Percentiles rank a stretch among this genome's conserved stretches.
Conservation (phyloP, 768 basidiomycete genomes). For the Agaricus sinodeliciosus region DNA sequence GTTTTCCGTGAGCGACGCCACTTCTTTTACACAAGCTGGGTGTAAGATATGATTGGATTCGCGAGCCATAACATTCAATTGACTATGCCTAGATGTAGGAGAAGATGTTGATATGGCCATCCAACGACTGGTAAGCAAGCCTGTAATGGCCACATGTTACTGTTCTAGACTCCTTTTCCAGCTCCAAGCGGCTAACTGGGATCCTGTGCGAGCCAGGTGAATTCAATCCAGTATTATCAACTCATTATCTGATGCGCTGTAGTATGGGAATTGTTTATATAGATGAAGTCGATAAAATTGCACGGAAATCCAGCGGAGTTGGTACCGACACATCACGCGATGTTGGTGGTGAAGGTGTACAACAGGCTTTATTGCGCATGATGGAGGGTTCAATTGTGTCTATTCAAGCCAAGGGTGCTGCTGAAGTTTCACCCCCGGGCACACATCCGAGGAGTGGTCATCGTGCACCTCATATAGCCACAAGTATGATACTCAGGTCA, state of each 20-base stretch:
- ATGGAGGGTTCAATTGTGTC: constrained; percentile 87
- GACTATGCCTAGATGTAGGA: constrained; percentile 64
- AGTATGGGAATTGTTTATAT: constrained; percentile 95
- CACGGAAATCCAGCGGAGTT: constrained; percentile 45
- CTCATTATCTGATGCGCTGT: constrained; percentile 4
- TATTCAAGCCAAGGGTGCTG: constrained; percentile 66
- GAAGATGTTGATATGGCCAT: constrained; percentile 95
- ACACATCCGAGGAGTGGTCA: constrained; percentile 44
- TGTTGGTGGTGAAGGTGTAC: constrained; percentile 94
- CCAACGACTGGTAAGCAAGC: constrained; percentile 59
- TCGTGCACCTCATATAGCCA: constrained; percentile 34
- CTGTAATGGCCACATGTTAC: not conserved
- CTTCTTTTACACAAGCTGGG: constrained; percentile 88
- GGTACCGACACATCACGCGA: constrained; percentile 74
- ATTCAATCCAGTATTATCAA: not conserved
- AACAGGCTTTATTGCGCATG: constrained; percentile 88
- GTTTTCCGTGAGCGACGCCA: constrained; percentile 91
- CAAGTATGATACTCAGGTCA: constrained; percentile 21
- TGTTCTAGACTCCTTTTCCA: constrained; percentile 18
- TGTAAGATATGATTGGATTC: constrained; percentile 40
- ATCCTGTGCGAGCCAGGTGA: constrained; percentile 80
- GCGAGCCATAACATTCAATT: constrained; percentile 11
- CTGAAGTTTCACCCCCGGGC: constrained; percentile 41
- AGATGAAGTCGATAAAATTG: constrained; percentile 94
- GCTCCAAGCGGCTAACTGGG: constrained; percentile 89